phyloP scores from a whole-genome alignment of 129 eudicot species.

The Daucus carota region DH1_v3.0 NC_030381.2:2539001-2539500 shows the following conservation, averaged over 20 bases:
- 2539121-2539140: constrained; percentile 28
- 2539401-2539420: constrained; percentile 96
- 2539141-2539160: constrained; percentile 33
- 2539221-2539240: constrained; percentile 72
- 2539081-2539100: constrained; percentile 18
- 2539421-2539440: constrained; percentile 92
- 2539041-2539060: constrained; percentile 16
- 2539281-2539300: constrained; percentile 95
- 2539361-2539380: constrained; percentile 21
- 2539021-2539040: constrained; percentile 53
- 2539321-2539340: constrained; percentile 5
- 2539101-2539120: constrained; percentile 22
- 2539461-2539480: constrained; percentile 86
- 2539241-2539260: constrained; percentile 59
- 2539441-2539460: constrained; percentile 96
- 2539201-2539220: constrained; percentile 82
- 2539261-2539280: constrained; percentile 97
- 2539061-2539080: constrained; percentile 20
- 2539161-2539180: constrained; percentile 37
- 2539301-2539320: constrained; percentile 16
- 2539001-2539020: constrained; percentile 87
- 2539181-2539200: constrained; percentile 38
- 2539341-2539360: constrained; percentile 4
- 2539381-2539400: constrained; percentile 88
- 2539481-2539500: constrained; percentile 82